Evolutionary conservation across 2,329 filamentous ascomycete species (phyloP), one percentile per base, ranked within the genome.

Genomic region (Colletotrichum lindemuthianum): DNA sequence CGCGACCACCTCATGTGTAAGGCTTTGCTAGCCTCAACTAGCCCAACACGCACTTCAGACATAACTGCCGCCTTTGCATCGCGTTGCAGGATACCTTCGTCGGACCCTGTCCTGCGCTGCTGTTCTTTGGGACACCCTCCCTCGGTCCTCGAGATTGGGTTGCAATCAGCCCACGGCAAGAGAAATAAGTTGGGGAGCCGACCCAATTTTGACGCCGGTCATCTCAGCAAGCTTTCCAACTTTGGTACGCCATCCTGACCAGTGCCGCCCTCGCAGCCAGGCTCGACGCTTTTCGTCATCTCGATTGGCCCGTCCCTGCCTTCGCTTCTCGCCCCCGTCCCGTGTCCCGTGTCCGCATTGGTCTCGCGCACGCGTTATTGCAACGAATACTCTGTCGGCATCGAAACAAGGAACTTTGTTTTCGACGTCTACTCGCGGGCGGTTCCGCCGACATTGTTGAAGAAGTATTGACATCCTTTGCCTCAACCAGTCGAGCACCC

Each of bases 151-250:
- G 24, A 44, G 39, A 32, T 58, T 57, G 59, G 59, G 52, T 59
- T 52, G 54, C 60, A 58, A 66, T 63, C 63, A 59, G 51, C 37
- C 61, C 47, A 58, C 61, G 54, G 56, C 16, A 54, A 44, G 40
- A 44, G 57, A 40, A 66, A 66, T 43, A 64, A 54, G 45, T 64
- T 50, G 57, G 63, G 47, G 61, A 63, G 57, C 43, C 52, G 58
- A 66, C 52, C 65, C 53, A 67, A 66, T 53, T 65, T 66, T 66
- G 65, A 57, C 57, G 52, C 57, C 48, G 47, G 65, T 48, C 65
- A 59, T 59, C 50, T 49, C 58, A 50, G 43, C 44, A 60, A 65
- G 41, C 34, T 44, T 55, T 48, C 61, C 57, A 55, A 59, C 55
- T 54, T 15, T 60, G 60, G 50, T 67, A 67, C 60, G 33, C 60